Base-by-base conservation (phyloP, 495 filamentous ascomycete species). In the Aspergillus haitiensis region DNA sequence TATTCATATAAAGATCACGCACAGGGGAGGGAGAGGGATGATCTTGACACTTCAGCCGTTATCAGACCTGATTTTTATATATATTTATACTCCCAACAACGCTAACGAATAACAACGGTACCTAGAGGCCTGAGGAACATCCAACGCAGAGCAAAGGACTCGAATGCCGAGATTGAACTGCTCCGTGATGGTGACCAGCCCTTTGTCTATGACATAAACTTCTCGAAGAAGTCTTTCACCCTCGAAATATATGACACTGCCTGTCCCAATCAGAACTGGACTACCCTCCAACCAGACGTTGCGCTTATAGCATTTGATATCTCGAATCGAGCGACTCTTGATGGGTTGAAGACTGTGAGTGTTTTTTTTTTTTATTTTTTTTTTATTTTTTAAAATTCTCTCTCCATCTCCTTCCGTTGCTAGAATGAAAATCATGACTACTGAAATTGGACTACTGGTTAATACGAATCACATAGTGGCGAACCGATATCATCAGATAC, bases 241-340 rank as follows among this genome's bases (percentile, higher is more conserved):
- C 78, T 96, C 59, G 81, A 90, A 65, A 84, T 94, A 70, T 90
- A 85, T 70, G 92, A 97, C 64, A 95, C 91, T 12, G 79, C 85
- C 1, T 86, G 78, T 61, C 88, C 91, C 5, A 84, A 84, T 31
- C 84, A 85, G 68, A 75, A 81, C 52, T 97, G 91, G 86, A 82
- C 83, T 13, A 82, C 88, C 3, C 79, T 96, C 10, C 70, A 73
- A 3, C 92, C 92, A 1, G 77, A 89, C 64, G 78, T 96, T 54
- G 78, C 93, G 15, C 74, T 96, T 47, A 68, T 97, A 50, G 93
- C 91, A 76, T 97, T 87, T 69, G 88, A 90, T 70, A 89, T 96
- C 64, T 86, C 84, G 37, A 80, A 86, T 57, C 82, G 89, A 51
- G 68, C 79, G 21, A 86, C 80, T 36, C 70, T 97, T 42, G 75